Evolutionary conservation across 768 basidiomycete species (phyloP), one percentile per base, ranked within the genome.

Genomic region (Russula virescens): DNA sequence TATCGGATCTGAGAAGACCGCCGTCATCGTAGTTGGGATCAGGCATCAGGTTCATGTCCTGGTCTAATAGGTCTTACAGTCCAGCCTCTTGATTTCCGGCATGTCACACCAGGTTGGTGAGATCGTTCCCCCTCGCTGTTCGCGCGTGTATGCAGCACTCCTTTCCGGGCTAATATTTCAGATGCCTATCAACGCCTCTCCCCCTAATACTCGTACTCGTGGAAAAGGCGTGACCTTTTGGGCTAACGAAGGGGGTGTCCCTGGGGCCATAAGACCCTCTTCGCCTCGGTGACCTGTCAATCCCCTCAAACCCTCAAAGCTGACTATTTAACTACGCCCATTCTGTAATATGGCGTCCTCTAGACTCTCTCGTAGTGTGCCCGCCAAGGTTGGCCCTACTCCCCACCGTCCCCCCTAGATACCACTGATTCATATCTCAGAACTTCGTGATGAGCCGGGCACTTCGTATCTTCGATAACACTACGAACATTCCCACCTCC

Each of bases 181-280:
- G 62, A 35, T 56, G 34, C 19, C 46, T 55, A 63, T 63, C 62
- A 55, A 60, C 42, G 47, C 63, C 57, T 55, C 40, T 23, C 40
- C 63, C 55, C 58, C 49, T 59, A 60, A 43, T 50, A 25, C 45
- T 18, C 38, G 18, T n/a, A 59, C 66, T 67, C 66, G 66, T 66
- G 66, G 66, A 43, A 13, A 38, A 59, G 19, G 66, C 66, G 65
- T 67, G 64, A 67, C 53, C 14, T 26, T 26, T 43, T 45, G 35
- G 54, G 46, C 52, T 49, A 4, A 65, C 53, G 42, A 51, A n/a
- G 40, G 26, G 26, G 47, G n/a, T 43, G 55, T 26, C 14, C 35
- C 23, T 66, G 43, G 52, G 49, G 45, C 62, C 61, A 52, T 67
- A 67, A 67, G 63, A 65, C 60, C 60, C 58, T 49, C 31, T 25